Evolutionary conservation across 306 rosid genomes (phyloP).

Genomic region (Elaeagnus macrophylla): DNA sequence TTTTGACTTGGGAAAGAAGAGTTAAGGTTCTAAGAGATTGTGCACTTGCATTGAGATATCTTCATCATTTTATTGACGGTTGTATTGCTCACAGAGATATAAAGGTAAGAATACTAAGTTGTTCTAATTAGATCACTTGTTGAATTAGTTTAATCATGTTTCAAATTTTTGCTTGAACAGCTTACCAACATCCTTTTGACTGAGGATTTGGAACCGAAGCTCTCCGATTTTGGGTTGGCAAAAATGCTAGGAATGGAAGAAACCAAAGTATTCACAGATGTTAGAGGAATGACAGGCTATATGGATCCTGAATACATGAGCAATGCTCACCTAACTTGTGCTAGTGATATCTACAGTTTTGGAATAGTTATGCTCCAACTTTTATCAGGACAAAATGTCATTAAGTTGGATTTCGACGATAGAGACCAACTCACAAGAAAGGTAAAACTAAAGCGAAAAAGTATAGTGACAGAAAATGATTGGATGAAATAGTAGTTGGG

Average conservation of each 20-base stretch:
- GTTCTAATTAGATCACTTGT: background rate
- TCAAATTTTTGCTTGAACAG: slow-evolving; percentile 20
- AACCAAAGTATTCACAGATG: slow-evolving; percentile 69
- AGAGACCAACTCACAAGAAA: slow-evolving; percentile 84
- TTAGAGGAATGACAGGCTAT: slow-evolving; percentile 85
- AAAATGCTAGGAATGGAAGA: slow-evolving; percentile 67
- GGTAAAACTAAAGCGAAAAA: slow-evolving; percentile 22
- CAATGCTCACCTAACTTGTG: slow-evolving; percentile 71
- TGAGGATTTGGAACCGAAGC: slow-evolving; percentile 53
- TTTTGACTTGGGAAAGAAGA: slow-evolving; percentile 56
- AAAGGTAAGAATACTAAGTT: slow-evolving; percentile 37
- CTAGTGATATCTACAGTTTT: slow-evolving; percentile 78
- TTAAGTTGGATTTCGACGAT: slow-evolving; percentile 69
- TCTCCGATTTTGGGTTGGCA: slow-evolving; percentile 85
- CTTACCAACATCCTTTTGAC: slow-evolving; percentile 80
- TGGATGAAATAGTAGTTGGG: no score
- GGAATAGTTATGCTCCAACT: slow-evolving; percentile 75
- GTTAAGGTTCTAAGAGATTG: slow-evolving; percentile 72
- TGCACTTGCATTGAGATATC: slow-evolving; percentile 63
- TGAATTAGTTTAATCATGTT: background rate
- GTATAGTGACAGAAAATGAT: no score
- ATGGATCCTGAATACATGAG: slow-evolving; percentile 98
- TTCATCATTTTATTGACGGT: slow-evolving; percentile 65
- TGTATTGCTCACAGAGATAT: slow-evolving; percentile 92
- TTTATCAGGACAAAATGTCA: slow-evolving; percentile 75